Evolutionary conservation across 345 rosid species (phyloP), one percentile per base, ranked within the genome.

Genomic region (Eucalyptus regnans): DNA sequence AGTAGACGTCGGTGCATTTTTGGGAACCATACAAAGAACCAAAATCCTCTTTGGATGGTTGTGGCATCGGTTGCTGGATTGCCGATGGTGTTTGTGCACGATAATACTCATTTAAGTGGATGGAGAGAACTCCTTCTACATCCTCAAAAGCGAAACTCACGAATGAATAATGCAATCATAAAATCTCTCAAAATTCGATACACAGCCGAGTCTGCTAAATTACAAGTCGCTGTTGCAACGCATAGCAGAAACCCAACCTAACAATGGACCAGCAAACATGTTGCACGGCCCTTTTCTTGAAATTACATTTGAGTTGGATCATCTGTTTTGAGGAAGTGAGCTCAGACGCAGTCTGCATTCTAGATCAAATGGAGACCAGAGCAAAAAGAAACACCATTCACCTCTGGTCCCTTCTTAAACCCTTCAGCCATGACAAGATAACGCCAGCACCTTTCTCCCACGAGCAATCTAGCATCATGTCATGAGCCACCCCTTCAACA

Each of bases 391-490:
- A 25, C 48, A 25, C 87, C 20, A 43, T 62, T 68, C 56, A 50
- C 48, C 41, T 68, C 52, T 27, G 29, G 22, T 66, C 83, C 89
- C 81, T 62, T 51, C 88, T 60, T 86, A 91, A 91, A 87, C 87
- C 92, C 89, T 92, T 92, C n/a, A 96, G 88, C 99, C 97, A 96
- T 76, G 92, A 68, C 22, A 93, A 90, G 88, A 97, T 86, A 76
- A 88, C 91, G 66, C 89, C 87, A 9, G 97, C 97, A 49, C 97
- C 96, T 93, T 92, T 93, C 60, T 94, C 96, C 99, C 99, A 96
- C 7, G 93, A 94, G 92, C 95, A 94, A 89, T 96, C 98, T 85
- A 97, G 90, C 99, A 96, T 97, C 96, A 97, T 91, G 92, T 96
- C 98, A 88, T 97, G 99, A 68, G 97, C 99, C 89, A 97, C 94